Percentiles rank a stretch among this genome's conserved stretches.
phyloP scores from a whole-genome alignment of 208 protist genomes.

The Leishmania aethiopica region DNA sequence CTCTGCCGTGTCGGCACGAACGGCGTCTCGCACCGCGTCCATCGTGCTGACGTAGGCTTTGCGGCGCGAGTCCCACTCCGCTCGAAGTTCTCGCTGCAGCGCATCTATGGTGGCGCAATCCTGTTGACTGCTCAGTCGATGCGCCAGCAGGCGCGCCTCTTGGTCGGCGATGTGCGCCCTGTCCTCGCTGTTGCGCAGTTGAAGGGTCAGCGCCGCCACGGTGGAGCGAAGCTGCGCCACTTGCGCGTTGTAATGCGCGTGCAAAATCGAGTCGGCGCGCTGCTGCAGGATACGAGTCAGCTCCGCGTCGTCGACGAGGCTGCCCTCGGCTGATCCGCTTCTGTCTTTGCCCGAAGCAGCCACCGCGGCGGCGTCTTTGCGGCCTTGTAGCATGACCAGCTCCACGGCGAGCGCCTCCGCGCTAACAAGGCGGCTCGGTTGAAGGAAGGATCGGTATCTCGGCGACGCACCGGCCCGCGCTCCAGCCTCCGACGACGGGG shows the following conservation, averaged over 20 bases:
- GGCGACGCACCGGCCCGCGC: conserved; percentile 3
- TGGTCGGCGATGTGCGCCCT: conserved; percentile 41
- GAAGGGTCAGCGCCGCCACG: conserved; percentile 32
- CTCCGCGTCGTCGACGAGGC: conserved; percentile 7
- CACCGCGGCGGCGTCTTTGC: not conserved
- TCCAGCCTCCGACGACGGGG: not conserved
- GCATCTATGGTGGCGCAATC: not conserved
- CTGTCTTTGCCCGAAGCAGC: not conserved
- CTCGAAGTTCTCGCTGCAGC: conserved; percentile 3
- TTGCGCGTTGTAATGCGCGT: conserved; percentile 23
- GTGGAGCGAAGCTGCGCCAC: conserved; percentile 28
- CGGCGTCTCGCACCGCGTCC: conserved; percentile 22
- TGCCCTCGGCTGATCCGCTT: not conserved
- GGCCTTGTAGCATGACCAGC: conserved; percentile 48
- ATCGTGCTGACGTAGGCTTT: conserved; percentile 17
- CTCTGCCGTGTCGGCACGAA: conserved; percentile 16
- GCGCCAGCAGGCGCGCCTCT: conserved; percentile 35
- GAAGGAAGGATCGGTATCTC: conserved; percentile 49
- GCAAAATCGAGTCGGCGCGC: conserved; percentile 19
- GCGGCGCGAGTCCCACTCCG: conserved; percentile 24
- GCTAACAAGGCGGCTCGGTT: conserved; percentile 33
- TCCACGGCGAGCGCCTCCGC: conserved; percentile 76
- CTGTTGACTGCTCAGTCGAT: not conserved
- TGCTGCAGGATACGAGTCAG: conserved; percentile 14
- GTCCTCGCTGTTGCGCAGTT: conserved; percentile 36